Percentiles rank a stretch among this genome's conserved stretches.
phyloP scores from a whole-genome alignment of 2,329 filamentous ascomycete genomes.

The Aspergillus sp. region DNA sequence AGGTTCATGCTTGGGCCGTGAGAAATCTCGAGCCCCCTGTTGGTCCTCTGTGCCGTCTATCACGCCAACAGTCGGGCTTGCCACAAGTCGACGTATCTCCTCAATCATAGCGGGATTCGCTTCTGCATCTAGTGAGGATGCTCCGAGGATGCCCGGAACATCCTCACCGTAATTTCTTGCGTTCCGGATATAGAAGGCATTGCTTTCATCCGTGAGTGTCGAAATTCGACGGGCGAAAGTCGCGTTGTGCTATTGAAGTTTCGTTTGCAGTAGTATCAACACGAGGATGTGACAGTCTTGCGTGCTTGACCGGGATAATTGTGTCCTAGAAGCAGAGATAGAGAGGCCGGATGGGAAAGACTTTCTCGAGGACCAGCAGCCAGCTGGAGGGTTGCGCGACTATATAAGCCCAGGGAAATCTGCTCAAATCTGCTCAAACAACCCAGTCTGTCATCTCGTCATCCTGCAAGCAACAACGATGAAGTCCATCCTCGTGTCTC shows the following conservation, averaged over 20 bases:
- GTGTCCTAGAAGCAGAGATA: not conserved
- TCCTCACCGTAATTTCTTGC: not conserved
- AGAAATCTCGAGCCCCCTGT: not conserved
- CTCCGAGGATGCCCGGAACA: not conserved
- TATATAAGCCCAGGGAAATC: conserved; percentile 12
- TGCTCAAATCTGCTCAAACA: conserved; percentile 12
- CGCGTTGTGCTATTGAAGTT: conserved; percentile 6
- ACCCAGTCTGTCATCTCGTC: conserved; percentile 1
- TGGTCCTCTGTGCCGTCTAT: not conserved
- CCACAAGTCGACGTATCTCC: not conserved
- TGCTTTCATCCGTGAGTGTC: not conserved
- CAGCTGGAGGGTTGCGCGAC: not conserved
- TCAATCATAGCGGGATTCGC: not conserved
- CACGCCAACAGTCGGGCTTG: not conserved
- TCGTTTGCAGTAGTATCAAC: not conserved
- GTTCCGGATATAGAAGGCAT: not conserved
- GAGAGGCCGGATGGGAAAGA: not conserved
- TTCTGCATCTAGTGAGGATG: not conserved
- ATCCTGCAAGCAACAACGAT: conserved; percentile 7
- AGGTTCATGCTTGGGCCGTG: not conserved
- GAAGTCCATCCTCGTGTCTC: conserved; percentile 10
- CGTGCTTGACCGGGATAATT: conserved; percentile 5
- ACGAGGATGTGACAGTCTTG: conserved; percentile 3
- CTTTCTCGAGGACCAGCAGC: not conserved
- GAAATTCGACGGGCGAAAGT: conserved; percentile 8